Evolutionary conservation across 2,329 filamentous ascomycete species (phyloP), one percentile per base, ranked within the genome.

Genomic region (Pyrenophora teres): DNA sequence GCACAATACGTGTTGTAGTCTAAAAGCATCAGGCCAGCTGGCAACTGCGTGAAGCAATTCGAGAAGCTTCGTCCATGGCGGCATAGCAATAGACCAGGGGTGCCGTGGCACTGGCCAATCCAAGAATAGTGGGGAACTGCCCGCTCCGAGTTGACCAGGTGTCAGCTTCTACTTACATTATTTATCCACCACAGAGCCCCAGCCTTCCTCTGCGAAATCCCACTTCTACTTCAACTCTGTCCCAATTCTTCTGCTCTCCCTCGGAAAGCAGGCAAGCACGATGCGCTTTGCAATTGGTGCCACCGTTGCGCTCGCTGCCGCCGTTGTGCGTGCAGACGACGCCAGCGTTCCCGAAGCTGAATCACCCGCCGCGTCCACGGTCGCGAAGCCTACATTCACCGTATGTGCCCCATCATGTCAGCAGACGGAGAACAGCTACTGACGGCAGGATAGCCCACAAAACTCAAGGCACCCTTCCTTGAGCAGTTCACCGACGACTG

Each of bases 401-500:
- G 92, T 96, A 82, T 81, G 91, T 82, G 37, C 18, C 18, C 45
- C 8, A 32, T 8, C 10, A 10, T 41, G 15, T 4, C 18, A 3
- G 6, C n/a, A n/a, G 13, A 8, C 25, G 27, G 6, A 15, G 8
- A 21, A 7, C 40, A 33, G 15, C n/a, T 47, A 15, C 65, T 71
- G 52, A 72, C 60, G 40, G 13, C 6, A 16, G 8, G 10, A n/a
- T 71, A 99, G 93, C 92, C 94, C 54, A 90, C 92, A 62, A 83
- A 81, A 59, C 76, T 97, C 70, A 94, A 97, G 80, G 94, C 88
- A 64, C 90, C 92, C 55, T 99, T 99, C 85, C 81, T 97, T 61
- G 94, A 99, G 82, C 94, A 99, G 78, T 99, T 99, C 82, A 96
- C 90, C 78, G 89, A 95, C 66, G 92, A 90, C 78, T 97, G 93